Conservation (phyloP, 306 rosid species). For the Geum urbanum region DNA sequence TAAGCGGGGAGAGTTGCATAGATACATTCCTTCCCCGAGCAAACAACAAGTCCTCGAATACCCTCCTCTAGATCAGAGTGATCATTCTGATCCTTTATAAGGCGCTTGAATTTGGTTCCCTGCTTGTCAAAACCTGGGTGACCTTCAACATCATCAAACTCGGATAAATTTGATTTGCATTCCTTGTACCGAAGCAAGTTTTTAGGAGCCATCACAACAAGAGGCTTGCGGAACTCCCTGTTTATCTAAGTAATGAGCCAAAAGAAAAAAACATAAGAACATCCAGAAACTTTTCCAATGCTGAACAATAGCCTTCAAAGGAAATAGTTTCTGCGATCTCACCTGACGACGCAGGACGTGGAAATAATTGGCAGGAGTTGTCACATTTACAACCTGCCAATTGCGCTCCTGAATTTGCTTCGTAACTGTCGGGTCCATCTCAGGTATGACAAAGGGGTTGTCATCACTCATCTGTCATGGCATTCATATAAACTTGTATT, state of each 20-base stretch:
- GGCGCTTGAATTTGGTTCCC: conserved; percentile 95
- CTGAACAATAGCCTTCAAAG: conserved; percentile 9
- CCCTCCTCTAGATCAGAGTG: conserved; percentile 80
- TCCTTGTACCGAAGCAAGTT: conserved; percentile 86
- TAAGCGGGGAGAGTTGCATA: too few species aligned
- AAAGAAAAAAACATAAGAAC: conserved; percentile 6
- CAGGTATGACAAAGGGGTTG: conserved; percentile 83
- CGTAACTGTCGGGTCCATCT: conserved; percentile 86
- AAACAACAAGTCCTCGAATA: conserved; percentile 74
- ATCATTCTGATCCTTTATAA: conserved; percentile 76
- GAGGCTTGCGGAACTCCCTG: conserved; percentile 94
- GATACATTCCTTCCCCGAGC: conserved; percentile 78
- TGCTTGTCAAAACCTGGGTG: conserved; percentile 98
- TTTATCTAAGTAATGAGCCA: conserved; percentile 47
- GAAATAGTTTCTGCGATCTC: conserved; percentile 22
- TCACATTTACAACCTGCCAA: conserved; percentile 92
- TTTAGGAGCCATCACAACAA: conserved; percentile 91
- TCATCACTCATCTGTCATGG: conserved; percentile 93
- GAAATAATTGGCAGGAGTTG: conserved; percentile 96
- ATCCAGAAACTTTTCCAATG: background rate
- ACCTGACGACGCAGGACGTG: conserved; percentile 96
- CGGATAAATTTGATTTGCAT: conserved; percentile 81
- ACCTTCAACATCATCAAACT: conserved; percentile 97
- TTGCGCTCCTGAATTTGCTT: conserved; percentile 97
- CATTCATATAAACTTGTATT: conserved; percentile 23